Base-by-base conservation (phyloP, 495 filamentous ascomycete species). In the Aspergillus nanangensis region DNA sequence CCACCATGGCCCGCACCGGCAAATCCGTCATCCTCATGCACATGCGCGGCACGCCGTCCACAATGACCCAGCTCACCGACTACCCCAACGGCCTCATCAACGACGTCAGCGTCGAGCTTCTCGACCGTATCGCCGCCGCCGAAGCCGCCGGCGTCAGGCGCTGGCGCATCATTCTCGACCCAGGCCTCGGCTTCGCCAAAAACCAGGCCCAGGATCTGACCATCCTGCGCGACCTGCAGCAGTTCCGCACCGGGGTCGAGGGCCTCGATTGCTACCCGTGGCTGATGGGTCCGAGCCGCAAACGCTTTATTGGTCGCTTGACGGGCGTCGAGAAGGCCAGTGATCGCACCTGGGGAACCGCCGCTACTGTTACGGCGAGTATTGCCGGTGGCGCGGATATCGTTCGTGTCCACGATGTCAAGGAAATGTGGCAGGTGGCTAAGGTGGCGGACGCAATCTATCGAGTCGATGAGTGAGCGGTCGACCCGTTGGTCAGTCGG, bases 121-220 rank as follows among this genome's bases (percentile, higher is more conserved):
- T 75, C 4, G 72, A 53, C 3, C 83, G 90, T 4, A 76, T 98
- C 17, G 68, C 65, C 0, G 89, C 82, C 0, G 93, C 93, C 10
- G 85, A 95, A 65, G 78, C 70, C 29, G 88, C 89, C 2, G 93
- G 93, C 1, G 77, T 98, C 7, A 74, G 86, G 0, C 80, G 92
- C 10, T 98, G 93, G 93, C 86, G 93, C 34, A 91, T 98, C 37
- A 84, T 97, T 35, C 79, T 98, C 3, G 93, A 98, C 55, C 93
- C 93, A 0, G 93, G 93, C 0, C 79, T 98, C 8, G 93, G 93
- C 0, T 98, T 98, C 51, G 88, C 93, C 18, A 98, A 98, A 69
- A 78, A 78, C 2, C 75, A 79, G 50, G 71, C 73, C 17, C 86
- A 95, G 60, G 95, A 95, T 64, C 62, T 98, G 18, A 81, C 89